These are phyloP conservation scores for Salvia rosmarinus DNA, from an alignment of 257 asterid species.

Conservation along the genomic window DNA sequence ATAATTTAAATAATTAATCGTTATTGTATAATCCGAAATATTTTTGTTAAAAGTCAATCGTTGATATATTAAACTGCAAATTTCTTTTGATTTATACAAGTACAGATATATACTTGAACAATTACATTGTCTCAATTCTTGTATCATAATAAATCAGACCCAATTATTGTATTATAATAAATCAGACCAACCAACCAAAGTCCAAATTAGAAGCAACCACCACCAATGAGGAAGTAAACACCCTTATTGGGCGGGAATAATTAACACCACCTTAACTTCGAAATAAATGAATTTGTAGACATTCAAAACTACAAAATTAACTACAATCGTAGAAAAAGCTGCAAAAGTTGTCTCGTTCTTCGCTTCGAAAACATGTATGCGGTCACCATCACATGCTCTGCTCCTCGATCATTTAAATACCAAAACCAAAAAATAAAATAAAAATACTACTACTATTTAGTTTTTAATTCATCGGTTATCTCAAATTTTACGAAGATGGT, in stretches of 20 bases:
- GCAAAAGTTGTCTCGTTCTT: constrained; percentile 42
- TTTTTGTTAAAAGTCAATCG: too few species aligned
- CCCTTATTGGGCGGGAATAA: constrained; percentile 46
- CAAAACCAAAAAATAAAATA: not conserved
- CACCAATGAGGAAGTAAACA: not conserved
- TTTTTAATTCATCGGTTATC: constrained; percentile 21
- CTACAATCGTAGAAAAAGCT: constrained; percentile 33
- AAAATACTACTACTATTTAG: not conserved
- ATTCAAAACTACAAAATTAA: constrained; percentile 12
- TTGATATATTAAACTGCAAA: too few species aligned
- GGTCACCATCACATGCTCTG: constrained; percentile 59
- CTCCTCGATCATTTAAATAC: constrained; percentile 35
- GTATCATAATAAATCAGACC: not conserved
- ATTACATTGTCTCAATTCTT: not conserved
- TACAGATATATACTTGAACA: too few species aligned
- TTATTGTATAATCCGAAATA: too few species aligned
- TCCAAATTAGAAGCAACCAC: not conserved
- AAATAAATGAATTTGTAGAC: constrained; percentile 27
- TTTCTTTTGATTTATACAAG: too few species aligned
- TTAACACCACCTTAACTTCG: constrained; percentile 27
- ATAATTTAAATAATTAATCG: too few species aligned
- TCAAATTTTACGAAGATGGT: constrained; percentile 13
- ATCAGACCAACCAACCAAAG: not conserved
- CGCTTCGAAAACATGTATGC: constrained; percentile 36
- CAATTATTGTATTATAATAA: too few species aligned